phyloP scores from a whole-genome alignment of 1,284 basidiomycete species.

The Prillingera fragicola region DNA sequence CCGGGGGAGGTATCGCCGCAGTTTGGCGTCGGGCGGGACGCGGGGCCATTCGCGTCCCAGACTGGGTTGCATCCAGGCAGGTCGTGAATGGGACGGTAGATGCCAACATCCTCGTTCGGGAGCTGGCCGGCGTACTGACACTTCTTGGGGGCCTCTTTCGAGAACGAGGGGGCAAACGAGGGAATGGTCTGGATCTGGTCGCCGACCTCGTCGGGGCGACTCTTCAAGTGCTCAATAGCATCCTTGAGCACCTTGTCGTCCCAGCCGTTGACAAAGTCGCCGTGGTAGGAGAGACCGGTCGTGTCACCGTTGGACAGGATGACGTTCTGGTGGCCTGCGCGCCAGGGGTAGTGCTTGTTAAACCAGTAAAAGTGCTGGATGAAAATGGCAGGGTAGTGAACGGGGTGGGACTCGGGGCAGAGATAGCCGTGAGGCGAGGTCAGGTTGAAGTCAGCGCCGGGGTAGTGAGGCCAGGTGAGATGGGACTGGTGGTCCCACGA shows the following conservation, averaged over 20 bases:
- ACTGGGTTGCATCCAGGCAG: slow-evolving; percentile 39
- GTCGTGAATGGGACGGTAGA: slow-evolving; percentile 5
- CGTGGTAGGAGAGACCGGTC: slow-evolving; percentile 46
- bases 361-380: slow-evolving; percentile 43
- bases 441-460: slow-evolving; percentile 22
- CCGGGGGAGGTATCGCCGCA: too few relatives aligned
- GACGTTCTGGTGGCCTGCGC: slow-evolving; percentile 1
- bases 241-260: slow-evolving; percentile 39
- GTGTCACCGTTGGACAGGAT: slow-evolving; percentile 43
- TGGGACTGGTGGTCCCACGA: slow-evolving; percentile 48
- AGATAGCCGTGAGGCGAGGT: slow-evolving; percentile 6
- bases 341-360: not conserved
- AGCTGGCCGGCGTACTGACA: slow-evolving; percentile 9
- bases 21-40: too few relatives aligned
- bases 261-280: slow-evolving; percentile 48
- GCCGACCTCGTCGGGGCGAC: slow-evolving; percentile 24
- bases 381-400: slow-evolving; percentile 38
- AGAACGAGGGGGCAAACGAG: too few relatives aligned
- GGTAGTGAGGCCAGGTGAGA: slow-evolving; percentile 49
- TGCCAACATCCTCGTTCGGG: slow-evolving; percentile 10
- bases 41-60: slow-evolving; percentile 18
- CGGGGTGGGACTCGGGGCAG: slow-evolving; percentile 45
- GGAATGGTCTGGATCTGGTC: too few relatives aligned
- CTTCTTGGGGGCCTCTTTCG: too few relatives aligned
- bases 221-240: slow-evolving; percentile 43